Evolutionary conservation across 768 basidiomycete genomes (phyloP), one percentile per base, ranked within the genome.

Genomic region (Dioszegia crocea): DNA sequence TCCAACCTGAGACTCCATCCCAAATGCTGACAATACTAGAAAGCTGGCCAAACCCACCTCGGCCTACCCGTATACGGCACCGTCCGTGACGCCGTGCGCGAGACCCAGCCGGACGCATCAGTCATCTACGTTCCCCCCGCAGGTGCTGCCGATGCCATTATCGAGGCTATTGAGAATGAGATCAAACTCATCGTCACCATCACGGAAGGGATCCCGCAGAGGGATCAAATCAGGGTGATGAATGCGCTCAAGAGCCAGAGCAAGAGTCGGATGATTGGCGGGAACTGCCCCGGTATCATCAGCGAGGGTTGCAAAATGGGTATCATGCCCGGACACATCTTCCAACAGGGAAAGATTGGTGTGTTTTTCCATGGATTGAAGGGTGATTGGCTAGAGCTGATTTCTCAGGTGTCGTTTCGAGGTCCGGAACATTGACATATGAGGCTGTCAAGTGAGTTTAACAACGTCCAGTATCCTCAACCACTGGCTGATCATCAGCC

Each of bases 281-380:
- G 96, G 39, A 99, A 99, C 79, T 99, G 96, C 79, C 96, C 96
- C 1, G 96, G 96, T 75, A 86, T 99, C 70, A 97, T 98, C 74
- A 93, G 94, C 73, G 93, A 94, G 17, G 94, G 94, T 21, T 99
- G 96, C 82, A 98, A 98, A 82, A 97, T 99, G 86, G 96, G 96
- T 59, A 99, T 99, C 73, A 81, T 81, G 80, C 96, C 96, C 12
- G 96, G 92, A 26, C 91, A 96, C 76, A 97, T 99, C 69, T 96
- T 98, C 81, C 90, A 78, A 67, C 92, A 94, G 56, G 96, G 96
- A 54, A 91, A 89, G 68, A 94, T 99, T 67, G 94, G 93, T 89
- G 67, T 31, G 83, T 74, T 19, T 26, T 6, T 14, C 33, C 21
- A 45, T 45, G 11, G n/a, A n/a, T n/a, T n/a, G n/a, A n/a, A n/a